Evolutionary conservation across 2,329 filamentous ascomycete species (phyloP), one percentile per base, ranked within the genome.

Genomic region (Cercospora sojina): DNA sequence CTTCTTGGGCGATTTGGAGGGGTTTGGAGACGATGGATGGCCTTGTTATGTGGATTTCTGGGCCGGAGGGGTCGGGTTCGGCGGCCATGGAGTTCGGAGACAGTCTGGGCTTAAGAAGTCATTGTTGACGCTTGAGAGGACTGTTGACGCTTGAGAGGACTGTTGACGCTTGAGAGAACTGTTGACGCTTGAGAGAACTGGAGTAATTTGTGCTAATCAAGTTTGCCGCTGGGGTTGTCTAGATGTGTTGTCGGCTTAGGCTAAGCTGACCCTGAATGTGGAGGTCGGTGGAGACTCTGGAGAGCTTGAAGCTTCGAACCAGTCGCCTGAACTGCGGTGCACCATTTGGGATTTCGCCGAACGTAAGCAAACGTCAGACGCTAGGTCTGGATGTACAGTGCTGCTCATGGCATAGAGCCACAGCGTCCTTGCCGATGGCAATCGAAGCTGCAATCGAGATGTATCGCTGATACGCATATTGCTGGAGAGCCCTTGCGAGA

Each of bases 231-330:
- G 29, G 41, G 43, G 43, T 49, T 61, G 31, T 62, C 31, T 55
- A 20, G 23, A 65, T 18, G 29, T 55, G 62, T 62, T 16, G 53
- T 53, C 53, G 41, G 59, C 53, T 23, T 31, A 49, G 49, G 20
- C 38, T 55, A 23, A 49, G 43, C 20, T 18, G 56, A 35, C n/a
- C 18, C n/a, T n/a, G 31, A 18, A 41, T 57, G 47, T 66, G 59
- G 51, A 35, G 41, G 60, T 25, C n/a, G 23, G 58, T 41, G 60
- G 60, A 56, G 60, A 60, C 41, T 60, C 32, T 55, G 60, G 60
- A 62, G 49, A 62, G 60, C 60, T 62, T 55, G 60, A 32, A 56
- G 49, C 47, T 62, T 23, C 20, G 9, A n/a, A 55, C 49, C 49
- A 29, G 32, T 47, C 35, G 57, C 32, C 57, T 59, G 56, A 59